Conservation (phyloP, 768 basidiomycete species). For the Mycena rosella region DNA sequence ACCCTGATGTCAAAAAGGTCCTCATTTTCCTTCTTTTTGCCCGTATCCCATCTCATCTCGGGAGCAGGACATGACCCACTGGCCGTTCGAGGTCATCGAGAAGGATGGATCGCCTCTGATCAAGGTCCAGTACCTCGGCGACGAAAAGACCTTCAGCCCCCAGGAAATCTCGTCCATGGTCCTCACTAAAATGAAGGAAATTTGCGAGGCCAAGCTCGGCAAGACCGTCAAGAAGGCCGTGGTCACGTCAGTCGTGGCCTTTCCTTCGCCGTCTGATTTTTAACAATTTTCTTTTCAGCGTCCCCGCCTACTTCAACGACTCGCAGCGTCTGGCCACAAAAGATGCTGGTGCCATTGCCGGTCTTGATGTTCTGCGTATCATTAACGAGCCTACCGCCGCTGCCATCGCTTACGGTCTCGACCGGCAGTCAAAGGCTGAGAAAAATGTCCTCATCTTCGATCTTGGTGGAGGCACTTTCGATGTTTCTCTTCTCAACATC, state of each 20-base stretch:
- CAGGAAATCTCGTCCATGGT: constrained; percentile 99
- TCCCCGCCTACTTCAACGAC: constrained; percentile 99
- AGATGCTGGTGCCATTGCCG: constrained; percentile 98
- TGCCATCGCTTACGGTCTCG: constrained; percentile 98
- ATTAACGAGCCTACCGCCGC: constrained; percentile 99
- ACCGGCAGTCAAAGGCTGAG: constrained; percentile 94
- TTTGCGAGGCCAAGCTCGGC: constrained; percentile 98
- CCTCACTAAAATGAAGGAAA: constrained; percentile 99
- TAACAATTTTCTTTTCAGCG: constrained; percentile 56
- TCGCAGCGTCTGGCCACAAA: constrained; percentile 99
- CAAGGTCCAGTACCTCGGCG: constrained; percentile 94
- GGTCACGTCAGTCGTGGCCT: constrained; percentile 79
- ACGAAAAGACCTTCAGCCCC: constrained; percentile 96
- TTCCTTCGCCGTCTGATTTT: constrained; percentile 19
- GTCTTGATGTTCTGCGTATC: constrained; percentile 99
- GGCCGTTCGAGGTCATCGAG: constrained; percentile 98
- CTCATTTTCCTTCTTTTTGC: constrained; percentile 35
- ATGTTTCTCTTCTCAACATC: constrained; percentile 99
- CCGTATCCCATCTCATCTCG: constrained; percentile 27
- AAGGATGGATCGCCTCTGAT: constrained; percentile 98
- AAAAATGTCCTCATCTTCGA: constrained; percentile 99
- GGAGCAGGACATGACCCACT: constrained; percentile 90
- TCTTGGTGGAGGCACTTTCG: constrained; percentile 99
- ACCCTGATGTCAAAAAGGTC: constrained; percentile 95
- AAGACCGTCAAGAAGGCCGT: constrained; percentile 99